Conservation (phyloP, 1,139 yeast genomes). For the Geotrichum cucujoidarum region DNA sequence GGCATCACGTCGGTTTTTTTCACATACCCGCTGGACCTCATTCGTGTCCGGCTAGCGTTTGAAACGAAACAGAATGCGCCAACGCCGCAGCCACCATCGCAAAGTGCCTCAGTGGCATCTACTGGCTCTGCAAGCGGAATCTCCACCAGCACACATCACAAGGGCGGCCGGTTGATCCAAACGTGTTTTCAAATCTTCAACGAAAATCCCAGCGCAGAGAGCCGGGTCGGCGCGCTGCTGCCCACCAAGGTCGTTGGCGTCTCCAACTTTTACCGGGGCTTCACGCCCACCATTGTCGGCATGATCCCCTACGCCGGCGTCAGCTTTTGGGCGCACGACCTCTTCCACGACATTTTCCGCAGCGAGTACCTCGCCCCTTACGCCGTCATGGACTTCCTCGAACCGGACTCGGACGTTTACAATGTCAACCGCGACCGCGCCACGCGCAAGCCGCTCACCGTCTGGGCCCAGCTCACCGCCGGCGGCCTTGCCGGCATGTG, state of each 20-base stretch:
- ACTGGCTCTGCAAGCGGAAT: no score
- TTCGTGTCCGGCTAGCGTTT: constrained; percentile 88
- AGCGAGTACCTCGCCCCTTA: constrained; percentile 49
- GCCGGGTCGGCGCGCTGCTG: constrained; percentile 24
- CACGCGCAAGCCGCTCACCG: constrained; percentile 50
- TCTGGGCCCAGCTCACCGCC: constrained; percentile 89
- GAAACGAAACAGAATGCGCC: constrained; percentile 49
- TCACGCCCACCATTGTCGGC: constrained; percentile 88
- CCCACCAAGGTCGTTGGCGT: constrained; percentile 20
- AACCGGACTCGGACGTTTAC: constrained; percentile 12
- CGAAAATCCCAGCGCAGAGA: constrained; percentile 41
- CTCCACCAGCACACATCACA: no score
- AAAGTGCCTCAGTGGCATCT: no score
- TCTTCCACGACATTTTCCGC: constrained; percentile 79
- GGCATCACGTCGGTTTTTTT: constrained; percentile 78
- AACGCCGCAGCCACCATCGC: no score
- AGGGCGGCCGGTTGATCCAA: constrained; percentile 51
- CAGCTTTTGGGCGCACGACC: constrained; percentile 89
- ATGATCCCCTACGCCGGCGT: constrained; percentile 99
- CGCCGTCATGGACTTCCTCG: constrained; percentile 43
- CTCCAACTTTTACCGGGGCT: constrained; percentile 85
- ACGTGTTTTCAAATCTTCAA: constrained; percentile 54
- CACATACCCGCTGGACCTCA: constrained; percentile 88
- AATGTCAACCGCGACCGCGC: constrained; percentile 17
- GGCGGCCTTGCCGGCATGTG: constrained; percentile 95